These are phyloP conservation scores for Arthroderma sp. DNA, from an alignment of 2,329 filamentous ascomycete species.

Conservation along the genomic window DNA sequence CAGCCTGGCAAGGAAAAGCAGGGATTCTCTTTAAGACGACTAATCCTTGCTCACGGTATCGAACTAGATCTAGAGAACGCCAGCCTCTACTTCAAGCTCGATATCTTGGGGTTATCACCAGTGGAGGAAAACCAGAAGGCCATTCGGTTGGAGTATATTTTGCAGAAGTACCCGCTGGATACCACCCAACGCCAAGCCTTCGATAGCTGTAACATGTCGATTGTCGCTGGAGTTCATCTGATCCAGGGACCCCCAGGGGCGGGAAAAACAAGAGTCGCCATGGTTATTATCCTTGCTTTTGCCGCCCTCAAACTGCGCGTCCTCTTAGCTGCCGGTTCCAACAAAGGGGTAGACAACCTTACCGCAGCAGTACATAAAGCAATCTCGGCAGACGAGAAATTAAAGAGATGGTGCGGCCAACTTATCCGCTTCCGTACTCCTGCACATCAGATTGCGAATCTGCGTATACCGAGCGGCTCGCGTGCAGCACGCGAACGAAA, in stretches of 20 bases:
- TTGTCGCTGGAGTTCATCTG: constrained; percentile 1
- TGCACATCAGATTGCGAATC: neutral
- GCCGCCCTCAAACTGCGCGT: constrained; percentile 2
- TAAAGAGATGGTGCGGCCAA: neutral
- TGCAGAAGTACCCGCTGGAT: neutral
- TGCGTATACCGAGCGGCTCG: neutral
- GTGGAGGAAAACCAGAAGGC: neutral
- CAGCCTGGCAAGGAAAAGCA: constrained; percentile 1
- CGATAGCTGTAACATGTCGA: neutral
- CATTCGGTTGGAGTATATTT: neutral
- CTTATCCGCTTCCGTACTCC: neutral
- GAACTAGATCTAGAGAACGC: constrained; percentile 3
- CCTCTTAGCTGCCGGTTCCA: constrained; percentile 4
- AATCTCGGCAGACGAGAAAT: neutral
- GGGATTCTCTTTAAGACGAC: constrained; percentile 3
- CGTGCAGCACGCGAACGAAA: too few relatives aligned
- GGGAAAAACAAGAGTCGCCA: constrained; percentile 5
- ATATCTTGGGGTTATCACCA: neutral
- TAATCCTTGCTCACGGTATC: constrained; percentile 5
- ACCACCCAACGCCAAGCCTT: neutral
- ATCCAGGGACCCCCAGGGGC: constrained; percentile 6
- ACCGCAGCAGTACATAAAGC: constrained; percentile 1
- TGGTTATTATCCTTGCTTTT: constrained; percentile 6
- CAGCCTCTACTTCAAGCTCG: constrained; percentile 4
- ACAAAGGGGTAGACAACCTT: constrained; percentile 5